A percentile compares a stretch with the other conserved stretches of the same genome.
Conservation (phyloP, 2,329 filamentous ascomycete species). For the Pestalotiopsis sp. region DNA sequence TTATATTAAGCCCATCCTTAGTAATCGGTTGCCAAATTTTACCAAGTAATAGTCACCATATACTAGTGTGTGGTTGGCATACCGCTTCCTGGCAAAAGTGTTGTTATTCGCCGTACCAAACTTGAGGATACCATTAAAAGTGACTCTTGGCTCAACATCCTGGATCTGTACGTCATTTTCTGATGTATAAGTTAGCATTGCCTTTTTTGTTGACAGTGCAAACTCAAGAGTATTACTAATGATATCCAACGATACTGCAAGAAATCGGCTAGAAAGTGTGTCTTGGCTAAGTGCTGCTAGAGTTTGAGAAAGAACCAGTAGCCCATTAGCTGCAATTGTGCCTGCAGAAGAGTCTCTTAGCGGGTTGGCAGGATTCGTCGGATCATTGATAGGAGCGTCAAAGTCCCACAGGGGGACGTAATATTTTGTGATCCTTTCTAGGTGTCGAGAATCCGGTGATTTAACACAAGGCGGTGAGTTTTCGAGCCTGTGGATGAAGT, state of each 20-base stretch:
- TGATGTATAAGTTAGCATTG: constrained; percentile 11
- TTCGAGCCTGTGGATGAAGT: constrained; percentile 46
- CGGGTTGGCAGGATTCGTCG: constrained; percentile 17
- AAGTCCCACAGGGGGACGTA: constrained; percentile 47
- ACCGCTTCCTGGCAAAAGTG: constrained; percentile 26
- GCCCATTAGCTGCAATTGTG: constrained; percentile 30
- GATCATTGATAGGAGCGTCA: constrained; percentile 43
- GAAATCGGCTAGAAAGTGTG: constrained; percentile 12
- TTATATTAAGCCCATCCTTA: constrained; percentile 34
- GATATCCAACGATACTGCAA: constrained; percentile 16
- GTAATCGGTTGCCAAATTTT: constrained; percentile 49
- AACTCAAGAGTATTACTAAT: constrained; percentile 22
- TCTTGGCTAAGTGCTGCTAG: constrained; percentile 15
- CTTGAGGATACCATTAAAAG: constrained; percentile 35
- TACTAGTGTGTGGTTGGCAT: constrained; percentile 43
- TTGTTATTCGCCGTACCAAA: constrained; percentile 38
- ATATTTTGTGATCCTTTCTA: constrained; percentile 15
- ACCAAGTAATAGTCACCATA: constrained; percentile 53
- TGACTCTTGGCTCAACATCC: constrained; percentile 10
- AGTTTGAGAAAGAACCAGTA: constrained; percentile 26
- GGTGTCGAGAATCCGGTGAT: constrained; percentile 17
- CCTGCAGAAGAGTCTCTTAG: constrained; percentile 37
- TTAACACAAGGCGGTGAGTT: constrained; percentile 30
- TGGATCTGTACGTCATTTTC: constrained; percentile 5
- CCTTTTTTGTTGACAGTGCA: constrained; percentile 27